phyloP scores from a whole-genome alignment of 148 eudicot species.

The Persicaria maculosa region DNA sequence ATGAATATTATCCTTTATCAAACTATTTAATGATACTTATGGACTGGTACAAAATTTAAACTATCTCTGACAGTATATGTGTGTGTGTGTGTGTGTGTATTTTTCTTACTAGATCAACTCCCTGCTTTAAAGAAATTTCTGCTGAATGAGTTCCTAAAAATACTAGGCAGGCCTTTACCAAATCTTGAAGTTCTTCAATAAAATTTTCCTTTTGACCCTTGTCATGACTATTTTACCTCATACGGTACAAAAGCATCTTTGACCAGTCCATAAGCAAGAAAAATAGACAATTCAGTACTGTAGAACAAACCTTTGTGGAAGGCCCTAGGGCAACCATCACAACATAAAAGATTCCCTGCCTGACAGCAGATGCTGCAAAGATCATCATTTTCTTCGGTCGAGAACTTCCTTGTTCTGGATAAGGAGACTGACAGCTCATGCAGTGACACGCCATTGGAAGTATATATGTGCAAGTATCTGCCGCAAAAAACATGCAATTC shows the following conservation, averaged over 20 bases:
- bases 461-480: constrained; percentile 77
- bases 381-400: constrained; percentile 67
- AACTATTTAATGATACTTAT: not conserved
- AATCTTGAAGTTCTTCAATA: not conserved
- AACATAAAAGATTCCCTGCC: constrained; percentile 61
- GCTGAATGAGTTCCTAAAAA: not conserved
- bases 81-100: no score
- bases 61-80: not conserved
- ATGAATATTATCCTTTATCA: not conserved
- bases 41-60: not conserved
- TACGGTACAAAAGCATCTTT: not conserved
- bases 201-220: not conserved
- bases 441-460: constrained; percentile 79
- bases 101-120: not conserved
- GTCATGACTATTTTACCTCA: not conserved
- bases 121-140: not conserved
- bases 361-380: constrained; percentile 68
- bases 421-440: constrained; percentile 63
- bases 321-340: constrained; percentile 85
- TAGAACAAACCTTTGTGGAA: constrained; percentile 58
- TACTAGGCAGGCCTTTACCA: not conserved
- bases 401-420: constrained; percentile 29
- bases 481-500: constrained; percentile 10
- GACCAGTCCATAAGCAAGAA: not conserved
- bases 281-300: not conserved